Conservation (phyloP, 495 filamentous ascomycete species). For the Polyplosphaeria fusca region DNA sequence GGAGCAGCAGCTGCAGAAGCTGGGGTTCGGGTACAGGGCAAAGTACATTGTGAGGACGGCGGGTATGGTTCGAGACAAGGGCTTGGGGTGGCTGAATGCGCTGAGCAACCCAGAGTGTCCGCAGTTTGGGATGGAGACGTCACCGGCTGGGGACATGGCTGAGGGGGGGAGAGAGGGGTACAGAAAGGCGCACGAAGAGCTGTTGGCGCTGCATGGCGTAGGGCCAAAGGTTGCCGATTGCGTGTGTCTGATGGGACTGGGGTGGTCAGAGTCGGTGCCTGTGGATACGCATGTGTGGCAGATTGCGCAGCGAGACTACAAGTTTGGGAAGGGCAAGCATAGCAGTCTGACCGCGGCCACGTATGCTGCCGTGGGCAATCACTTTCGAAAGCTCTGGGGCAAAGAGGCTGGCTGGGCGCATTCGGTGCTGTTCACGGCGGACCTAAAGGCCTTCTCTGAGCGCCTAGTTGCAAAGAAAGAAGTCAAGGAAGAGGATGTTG, state of each 20-base stretch:
- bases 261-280: slow-evolving; percentile 93
- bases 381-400: slow-evolving; percentile 90
- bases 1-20: slow-evolving; percentile 69
- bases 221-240: slow-evolving; percentile 97
- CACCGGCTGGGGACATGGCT: slow-evolving; percentile 50
- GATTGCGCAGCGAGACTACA: slow-evolving; percentile 93
- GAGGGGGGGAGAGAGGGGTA: slow-evolving; percentile 67
- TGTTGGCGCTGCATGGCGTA: slow-evolving; percentile 77
- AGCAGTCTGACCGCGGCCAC: slow-evolving; percentile 84
- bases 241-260: slow-evolving; percentile 92
- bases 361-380: slow-evolving; percentile 84
- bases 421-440: slow-evolving; percentile 92
- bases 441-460: slow-evolving; percentile 81
- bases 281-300: slow-evolving; percentile 99
- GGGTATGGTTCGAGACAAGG: slow-evolving; percentile 60
- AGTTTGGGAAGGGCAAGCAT: slow-evolving; percentile 78
- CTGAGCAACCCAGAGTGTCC: slow-evolving; percentile 75
- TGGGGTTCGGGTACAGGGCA: slow-evolving; percentile 94
- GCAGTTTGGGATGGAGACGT: slow-evolving; percentile 48
- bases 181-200: slow-evolving; percentile 72
- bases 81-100: slow-evolving; percentile 69
- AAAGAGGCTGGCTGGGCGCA: slow-evolving; percentile 96
- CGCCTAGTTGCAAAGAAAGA: slow-evolving; percentile 53
- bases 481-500: slow-evolving; percentile 43
- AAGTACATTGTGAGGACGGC: slow-evolving; percentile 89